Base-by-base conservation (phyloP, 2,329 filamentous ascomycete species). In the Xylaria sp. region DNA sequence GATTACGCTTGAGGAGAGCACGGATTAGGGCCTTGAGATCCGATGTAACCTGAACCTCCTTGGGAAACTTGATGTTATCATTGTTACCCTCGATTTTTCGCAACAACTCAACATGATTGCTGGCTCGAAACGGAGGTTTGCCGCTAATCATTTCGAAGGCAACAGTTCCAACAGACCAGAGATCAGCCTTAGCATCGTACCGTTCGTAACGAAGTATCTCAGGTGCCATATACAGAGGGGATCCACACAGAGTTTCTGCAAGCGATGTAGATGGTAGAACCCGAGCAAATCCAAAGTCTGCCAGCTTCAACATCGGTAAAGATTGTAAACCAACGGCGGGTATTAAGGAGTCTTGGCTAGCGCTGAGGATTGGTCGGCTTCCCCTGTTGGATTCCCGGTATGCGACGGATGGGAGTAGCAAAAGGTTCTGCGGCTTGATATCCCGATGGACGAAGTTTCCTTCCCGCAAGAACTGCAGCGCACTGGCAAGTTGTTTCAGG, bases 161-260 rank as follows among this genome's bases (percentile, higher is more conserved):
- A 8, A 99, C 96, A 19, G 96, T 97, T 59, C 96, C 96, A 39
- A 98, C 93, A 24, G 96, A 99, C 96, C 96, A 99, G 39, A 99
- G 83, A 82, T 99, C 96, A 55, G 94, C 95, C 80, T 97, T 97
- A 71, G 95, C 93, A 82, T 97, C 95, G 80, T 99, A 99, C 77
- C 95, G 95, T 79, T 99, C 94, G 76, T 98, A 99, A 68, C 94
- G 90, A 70, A 99, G 85, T 71, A 99, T 99, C 82, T 99, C 96
- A 3, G 96, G 96, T 0, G 96, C 96, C 96, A 99, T 99, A 82
- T 99, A 99, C 30, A 99, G 84, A 9, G 96, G 96, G 12, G 96
- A 98, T 19, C 96, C 96, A 79, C 96, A 99, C 0, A 99, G 88
- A 0, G 96, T 99, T 79, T 99, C 96, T 11, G 96, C 96, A 71